Evolutionary conservation across 306 rosid species (phyloP), one percentile per base, ranked within the genome.

Genomic region (Inga laurina): DNA sequence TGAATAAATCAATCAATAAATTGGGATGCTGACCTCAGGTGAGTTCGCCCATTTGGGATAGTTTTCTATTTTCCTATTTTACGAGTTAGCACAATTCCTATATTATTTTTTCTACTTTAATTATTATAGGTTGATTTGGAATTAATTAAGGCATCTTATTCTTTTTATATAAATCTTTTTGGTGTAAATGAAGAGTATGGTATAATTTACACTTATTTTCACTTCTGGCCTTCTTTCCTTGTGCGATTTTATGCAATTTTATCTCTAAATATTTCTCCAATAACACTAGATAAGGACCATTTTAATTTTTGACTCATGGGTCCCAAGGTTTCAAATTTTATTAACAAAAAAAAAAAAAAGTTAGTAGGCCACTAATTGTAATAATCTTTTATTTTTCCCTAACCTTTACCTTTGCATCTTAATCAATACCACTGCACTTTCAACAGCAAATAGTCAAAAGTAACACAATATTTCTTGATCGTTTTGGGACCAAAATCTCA

Each of bases 381-480:
- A 81, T 78, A 49, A 80, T 65, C 74, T 81, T 72, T 76, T 74
- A 67, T 44, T 79, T 37, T 57, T 82, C 83, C 71, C 65, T 44
- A 57, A 49, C 80, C 88, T 84, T 87, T 86, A 80, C 77, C 87
- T 90, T 94, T 88, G 87, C 90, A 87, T 86, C 88, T 89, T 90
- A 86, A 84, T 85, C 86, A 87, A 89, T 89, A 84, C 77, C 82
- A 14, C 81, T 45, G 78, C 89, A 84, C 93, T 88, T 90, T 91
- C 69, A 86, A 85, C 82, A 83, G 44, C 92, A 87, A 67, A 30
- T 77, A 49, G 93, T 90, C 88, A 91, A 90, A 90, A 91, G 80
- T 76, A 76, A 67, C 7, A 74, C 73, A 75, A 62, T 81, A 82
- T 52, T 51, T 74, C 52, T 57, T 51, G 54, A 79, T 84, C 67